Evolutionary conservation across 1,139 yeast species (phyloP), one percentile per base, ranked within the genome.

Genomic region (Chernovozyma aurita): DNA sequence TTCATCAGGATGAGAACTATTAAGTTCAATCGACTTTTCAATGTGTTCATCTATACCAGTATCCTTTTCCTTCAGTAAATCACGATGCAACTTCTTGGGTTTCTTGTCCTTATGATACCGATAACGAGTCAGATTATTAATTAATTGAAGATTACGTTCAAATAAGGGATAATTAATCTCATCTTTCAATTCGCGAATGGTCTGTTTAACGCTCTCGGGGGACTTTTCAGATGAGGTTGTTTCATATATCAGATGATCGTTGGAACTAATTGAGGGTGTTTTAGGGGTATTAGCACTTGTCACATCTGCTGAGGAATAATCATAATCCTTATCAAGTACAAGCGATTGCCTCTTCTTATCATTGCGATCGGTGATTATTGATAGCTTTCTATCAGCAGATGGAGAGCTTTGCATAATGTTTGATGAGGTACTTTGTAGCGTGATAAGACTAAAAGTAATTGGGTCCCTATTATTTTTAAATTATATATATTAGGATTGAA

Each of bases 321-420:
- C 30, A 28, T 28, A 57, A 15, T 58, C 62, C 22, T 56, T 52
- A 24, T 49, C 48, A 13, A 48, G 24, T 3, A 47, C 41, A 9
- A 61, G 46, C 12, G 61, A 55, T 21, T 39, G 36, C 30, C 65
- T 42, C 15, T 41, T 45, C 11, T 55, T 55, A 8, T 41, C 46
- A 34, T 58, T 59, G 16, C 59, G 37, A 32, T 49, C 42, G 15
- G 49, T 43, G 9, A 59, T 50, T 2, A 42, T 37, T n/a, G 52
- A 39, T 13, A 59, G 43, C 20, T 56, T 51, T 20, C 51, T 50
- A 31, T 46, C 53, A 8, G 12, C 12, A 12, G 28, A 26, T 6
- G 28, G 28, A 22, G 25, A 22, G n/a, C n/a, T n/a, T n/a, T n/a
- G n/a, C n/a, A n/a, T n/a, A n/a, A n/a, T n/a, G n/a, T n/a, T n/a